Base-by-base conservation (phyloP, 495 filamentous ascomycete genomes). In the Lophiostoma macrostomum region DNA sequence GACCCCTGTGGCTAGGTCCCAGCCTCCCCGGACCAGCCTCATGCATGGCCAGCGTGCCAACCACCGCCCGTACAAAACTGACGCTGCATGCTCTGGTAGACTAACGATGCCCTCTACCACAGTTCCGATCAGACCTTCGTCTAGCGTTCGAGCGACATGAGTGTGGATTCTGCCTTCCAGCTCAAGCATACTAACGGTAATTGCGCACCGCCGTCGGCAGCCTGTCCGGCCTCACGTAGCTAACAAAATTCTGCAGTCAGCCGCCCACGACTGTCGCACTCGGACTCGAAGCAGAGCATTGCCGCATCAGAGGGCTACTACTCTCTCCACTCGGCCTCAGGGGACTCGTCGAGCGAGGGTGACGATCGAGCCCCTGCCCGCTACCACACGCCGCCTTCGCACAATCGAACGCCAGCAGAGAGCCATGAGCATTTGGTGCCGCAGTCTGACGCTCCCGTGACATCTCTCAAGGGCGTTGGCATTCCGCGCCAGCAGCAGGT, bases 261-360 rank as follows among this genome's bases (percentile, higher is more conserved):
- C 53, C 64, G 53, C 28, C 71, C 71, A 3, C 79, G 80, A 64
- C 57, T 85, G 35, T 65, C 73, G 16, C 74, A 76, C 50, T 68
- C 74, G 42, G 62, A 72, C 51, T 84, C 80, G 0, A 73, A 74
- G 52, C 83, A 82, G 58, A 85, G 80, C 36, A 68, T 81, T 42
- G 73, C 81, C 38, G 82, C 82, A 37, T 84, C 82, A 32, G 81
- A 85, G 70, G 79, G 85, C 68, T 85, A 84, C 66, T 82, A 80
- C 63, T 83, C 80, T n/a, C 72, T 82, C n/a, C n/a, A n/a, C n/a
- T n/a, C n/a, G n/a, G n/a, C n/a, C 60, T 78, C 76, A 23, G 79
- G 78, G 31, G 67, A 69, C 50, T 63, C 70, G 30, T 74, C 75
- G 31, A 63, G 55, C 36, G 73, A 72, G 54, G 69, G 64, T 56